Evolutionary conservation across 768 basidiomycete species (phyloP).

Genomic region (Lactarius indigo): DNA sequence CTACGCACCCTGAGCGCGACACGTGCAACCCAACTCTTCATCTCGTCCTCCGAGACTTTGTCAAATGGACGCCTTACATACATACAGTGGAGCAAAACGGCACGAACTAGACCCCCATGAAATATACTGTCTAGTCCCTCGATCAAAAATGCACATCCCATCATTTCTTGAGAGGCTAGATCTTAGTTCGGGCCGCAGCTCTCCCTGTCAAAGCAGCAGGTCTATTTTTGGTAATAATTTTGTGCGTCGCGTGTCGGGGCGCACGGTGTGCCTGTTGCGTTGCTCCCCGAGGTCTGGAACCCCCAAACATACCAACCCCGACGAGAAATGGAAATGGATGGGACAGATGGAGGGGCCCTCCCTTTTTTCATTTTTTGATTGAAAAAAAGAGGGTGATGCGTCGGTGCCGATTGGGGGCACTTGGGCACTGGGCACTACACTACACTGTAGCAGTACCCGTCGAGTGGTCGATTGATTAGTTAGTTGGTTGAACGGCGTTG

Average conservation of each 20-base stretch:
- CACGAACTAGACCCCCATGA: neutral
- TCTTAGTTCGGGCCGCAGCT: neutral
- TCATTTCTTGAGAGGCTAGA: neutral
- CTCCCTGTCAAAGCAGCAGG: neutral
- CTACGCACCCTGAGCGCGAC: neutral
- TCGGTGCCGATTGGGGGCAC: neutral
- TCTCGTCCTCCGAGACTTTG: neutral
- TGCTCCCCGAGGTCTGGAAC: neutral
- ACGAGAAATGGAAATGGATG: neutral
- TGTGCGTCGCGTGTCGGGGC: neutral
- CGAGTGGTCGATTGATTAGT: neutral
- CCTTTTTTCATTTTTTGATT: neutral
- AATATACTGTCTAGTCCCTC: neutral
- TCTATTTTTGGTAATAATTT: neutral
- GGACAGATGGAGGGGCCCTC: neutral
- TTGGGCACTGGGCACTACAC: neutral
- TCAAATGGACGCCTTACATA: neutral
- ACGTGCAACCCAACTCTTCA: neutral
- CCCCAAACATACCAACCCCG: neutral
- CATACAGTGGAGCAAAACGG: neutral
- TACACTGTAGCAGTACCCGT: neutral
- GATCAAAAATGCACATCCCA: neutral
- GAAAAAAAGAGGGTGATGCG: neutral
- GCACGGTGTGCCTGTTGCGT: neutral
- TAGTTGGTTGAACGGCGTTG: neutral